phyloP scores from a whole-genome alignment of 257 asterid species.

The Nicotiana undulata region DNA sequence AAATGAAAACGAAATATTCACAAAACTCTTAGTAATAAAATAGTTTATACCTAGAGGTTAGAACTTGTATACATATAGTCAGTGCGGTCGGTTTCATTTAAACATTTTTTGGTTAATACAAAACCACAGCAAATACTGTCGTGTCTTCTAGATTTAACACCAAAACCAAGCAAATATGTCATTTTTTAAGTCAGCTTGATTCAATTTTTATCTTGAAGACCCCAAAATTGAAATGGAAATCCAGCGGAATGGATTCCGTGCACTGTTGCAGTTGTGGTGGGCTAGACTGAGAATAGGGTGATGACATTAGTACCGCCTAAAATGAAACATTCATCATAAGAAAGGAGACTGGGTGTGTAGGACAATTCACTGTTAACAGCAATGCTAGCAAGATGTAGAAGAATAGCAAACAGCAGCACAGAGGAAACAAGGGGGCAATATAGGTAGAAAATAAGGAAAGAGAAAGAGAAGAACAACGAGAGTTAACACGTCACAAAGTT shows the following conservation, averaged over 20 bases:
- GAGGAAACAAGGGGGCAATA: background rate
- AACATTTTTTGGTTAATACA: background rate
- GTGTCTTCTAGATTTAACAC: background rate
- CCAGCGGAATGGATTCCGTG: background rate
- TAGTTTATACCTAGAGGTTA: background rate
- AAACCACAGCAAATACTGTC: background rate
- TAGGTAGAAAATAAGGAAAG: background rate
- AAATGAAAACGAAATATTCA: background rate
- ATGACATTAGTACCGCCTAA: background rate
- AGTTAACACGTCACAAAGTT: background rate
- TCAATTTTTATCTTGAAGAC: background rate
- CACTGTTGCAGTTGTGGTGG: background rate
- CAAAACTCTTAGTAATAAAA: background rate
- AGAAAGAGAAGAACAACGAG: background rate
- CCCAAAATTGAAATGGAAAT: background rate
- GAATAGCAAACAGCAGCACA: background rate
- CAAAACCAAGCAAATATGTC: background rate
- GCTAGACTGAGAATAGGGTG: background rate
- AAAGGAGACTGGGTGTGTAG: background rate
- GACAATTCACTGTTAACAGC: background rate
- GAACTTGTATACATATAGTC: background rate
- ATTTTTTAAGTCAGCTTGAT: background rate
- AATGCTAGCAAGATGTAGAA: background rate
- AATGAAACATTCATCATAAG: background rate
- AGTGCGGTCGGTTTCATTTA: background rate